These are phyloP conservation scores for Fusarium scirpi DNA, from an alignment of 2,329 filamentous ascomycete genomes.

Conservation along the genomic window DNA sequence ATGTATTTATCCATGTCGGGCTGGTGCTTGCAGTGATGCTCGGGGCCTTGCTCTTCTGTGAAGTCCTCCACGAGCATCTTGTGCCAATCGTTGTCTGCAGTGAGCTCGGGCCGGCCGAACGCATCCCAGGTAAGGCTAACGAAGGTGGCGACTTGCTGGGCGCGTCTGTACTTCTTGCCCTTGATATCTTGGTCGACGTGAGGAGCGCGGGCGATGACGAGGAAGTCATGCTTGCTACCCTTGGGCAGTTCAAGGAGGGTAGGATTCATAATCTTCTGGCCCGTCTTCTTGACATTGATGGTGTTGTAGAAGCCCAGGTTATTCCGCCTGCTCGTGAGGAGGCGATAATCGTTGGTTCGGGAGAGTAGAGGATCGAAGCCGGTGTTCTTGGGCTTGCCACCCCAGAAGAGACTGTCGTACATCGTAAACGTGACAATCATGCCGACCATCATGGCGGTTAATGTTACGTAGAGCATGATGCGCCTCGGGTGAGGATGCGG, in stretches of 20 bases:
- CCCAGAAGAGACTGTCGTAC: background rate
- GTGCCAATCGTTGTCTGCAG: slow-evolving; percentile 33
- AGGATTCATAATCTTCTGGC: slow-evolving; percentile 42
- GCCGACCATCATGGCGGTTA: slow-evolving; percentile 22
- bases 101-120: slow-evolving; percentile 39
- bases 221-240: slow-evolving; percentile 40
- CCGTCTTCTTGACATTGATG: slow-evolving; percentile 40
- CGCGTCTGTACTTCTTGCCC: slow-evolving; percentile 38
- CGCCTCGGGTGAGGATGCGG: slow-evolving; percentile 36
- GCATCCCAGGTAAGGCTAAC: slow-evolving; percentile 36
- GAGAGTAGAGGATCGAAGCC: slow-evolving; percentile 39
- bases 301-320: slow-evolving; percentile 40
- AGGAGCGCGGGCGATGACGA: slow-evolving; percentile 38
- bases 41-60: slow-evolving; percentile 29
- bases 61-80: slow-evolving; percentile 41
- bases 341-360: slow-evolving; percentile 37
- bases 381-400: background rate
- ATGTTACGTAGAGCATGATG: slow-evolving; percentile 27
- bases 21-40: slow-evolving; percentile 41
- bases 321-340: slow-evolving; percentile 36
- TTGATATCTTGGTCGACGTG: slow-evolving; percentile 39
- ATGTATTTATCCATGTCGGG: slow-evolving; percentile 45
- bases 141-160: slow-evolving; percentile 39
- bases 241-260: slow-evolving; percentile 39
- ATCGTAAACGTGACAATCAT: slow-evolving; percentile 28